Evolutionary conservation across 371 early-diverging fungal species (phyloP).

Genomic region (Mucor velutinosus): DNA sequence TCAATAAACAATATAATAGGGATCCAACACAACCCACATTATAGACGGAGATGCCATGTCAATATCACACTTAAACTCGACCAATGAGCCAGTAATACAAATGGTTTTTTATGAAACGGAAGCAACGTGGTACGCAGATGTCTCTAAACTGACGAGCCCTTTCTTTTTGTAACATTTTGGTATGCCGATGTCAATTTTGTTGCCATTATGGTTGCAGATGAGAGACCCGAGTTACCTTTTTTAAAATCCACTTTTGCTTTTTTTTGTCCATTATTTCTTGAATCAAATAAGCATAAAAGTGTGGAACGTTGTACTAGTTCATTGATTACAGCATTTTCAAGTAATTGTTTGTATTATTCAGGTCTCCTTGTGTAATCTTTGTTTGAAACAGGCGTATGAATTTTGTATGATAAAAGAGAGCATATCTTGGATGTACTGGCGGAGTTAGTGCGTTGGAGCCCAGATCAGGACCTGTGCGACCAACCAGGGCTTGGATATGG

Average conservation of each 20-base stretch:
- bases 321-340: conserved; percentile 3
- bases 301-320: conserved; percentile 8
- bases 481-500: background rate
- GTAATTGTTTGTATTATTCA: conserved; percentile 1
- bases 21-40: background rate
- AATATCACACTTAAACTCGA: conserved; percentile 1
- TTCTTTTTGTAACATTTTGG: background rate
- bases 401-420: background rate
- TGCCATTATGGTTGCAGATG: background rate
- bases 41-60: conserved; percentile 3
- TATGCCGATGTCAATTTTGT: conserved; percentile 1
- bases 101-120: conserved; percentile 14
- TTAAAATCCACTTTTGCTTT: background rate
- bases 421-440: background rate
- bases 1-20: background rate
- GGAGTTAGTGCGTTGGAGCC: background rate
- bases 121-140: conserved; percentile 6
- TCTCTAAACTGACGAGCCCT: background rate
- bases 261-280: background rate
- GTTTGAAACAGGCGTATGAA: background rate
- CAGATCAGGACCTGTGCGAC: background rate
- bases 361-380: background rate
- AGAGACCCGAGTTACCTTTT: background rate
- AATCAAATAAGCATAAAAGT: background rate
- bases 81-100: conserved; percentile 5